Evolutionary conservation across 202 grass and related monocot genomes (phyloP).

Genomic region (Saccharum hybrid): DNA sequence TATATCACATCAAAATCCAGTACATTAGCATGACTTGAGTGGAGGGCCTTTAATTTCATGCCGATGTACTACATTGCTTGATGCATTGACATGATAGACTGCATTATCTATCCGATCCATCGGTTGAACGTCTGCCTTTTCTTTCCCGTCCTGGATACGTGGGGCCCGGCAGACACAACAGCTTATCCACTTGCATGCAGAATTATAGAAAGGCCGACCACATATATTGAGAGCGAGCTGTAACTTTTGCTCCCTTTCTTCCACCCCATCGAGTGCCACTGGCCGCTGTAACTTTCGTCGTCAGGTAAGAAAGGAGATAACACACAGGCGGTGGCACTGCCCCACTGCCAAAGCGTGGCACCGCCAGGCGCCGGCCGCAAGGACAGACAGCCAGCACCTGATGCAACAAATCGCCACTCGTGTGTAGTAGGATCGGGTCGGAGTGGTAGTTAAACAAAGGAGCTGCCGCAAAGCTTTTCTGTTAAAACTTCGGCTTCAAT

Average conservation of each 20-base stretch:
- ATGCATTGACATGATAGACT: neutral
- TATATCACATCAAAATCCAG: too few species aligned
- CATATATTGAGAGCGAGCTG: neutral
- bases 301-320: conserved; percentile 14
- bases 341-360: conserved; percentile 4
- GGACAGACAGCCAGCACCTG: neutral
- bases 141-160: neutral
- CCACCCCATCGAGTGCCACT: conserved; percentile 36
- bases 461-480: neutral
- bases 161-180: conserved; percentile 13
- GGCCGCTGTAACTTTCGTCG: neutral
- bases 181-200: conserved; percentile 53
- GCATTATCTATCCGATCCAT: neutral
- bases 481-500: conserved; percentile 1
- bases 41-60: neutral
- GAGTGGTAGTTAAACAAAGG: too few species aligned
- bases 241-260: conserved; percentile 40
- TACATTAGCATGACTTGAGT: neutral
- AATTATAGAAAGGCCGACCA: conserved; percentile 38
- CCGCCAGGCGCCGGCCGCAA: neutral
- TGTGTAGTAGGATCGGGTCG: neutral
- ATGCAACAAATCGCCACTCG: conserved; percentile 16
- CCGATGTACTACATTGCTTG: neutral
- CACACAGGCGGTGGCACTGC: neutral
- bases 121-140: neutral